Base-by-base conservation (phyloP, 1,284 basidiomycete species). In the Boletus mariae region DNA sequence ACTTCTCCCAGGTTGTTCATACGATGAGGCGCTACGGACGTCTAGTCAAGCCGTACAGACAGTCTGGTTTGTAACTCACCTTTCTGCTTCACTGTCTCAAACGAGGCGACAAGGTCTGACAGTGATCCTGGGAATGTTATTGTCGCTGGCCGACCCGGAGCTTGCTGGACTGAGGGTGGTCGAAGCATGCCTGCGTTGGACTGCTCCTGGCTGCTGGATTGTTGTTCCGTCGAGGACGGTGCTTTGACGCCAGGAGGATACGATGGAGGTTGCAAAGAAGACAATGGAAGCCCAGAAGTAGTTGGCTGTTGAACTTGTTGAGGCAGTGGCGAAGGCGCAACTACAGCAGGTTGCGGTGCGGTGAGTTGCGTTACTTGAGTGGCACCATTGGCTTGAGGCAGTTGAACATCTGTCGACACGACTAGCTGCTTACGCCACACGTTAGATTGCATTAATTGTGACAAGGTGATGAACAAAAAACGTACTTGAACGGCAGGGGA, bases 1-100 rank as follows among this genome's bases (percentile, higher is more conserved):
- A 97, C 84, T 69, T 95, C 85, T 59, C 93, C 92, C 47, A 92
- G 74, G 68, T 94, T 90, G 48, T 87, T 85, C 75, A 94, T 87
- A 32, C 91, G 85, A 66, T 90, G 80, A 35, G 89, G 83, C 58
- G 92, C 91, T 93, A 64, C 31, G 49, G 42, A 57, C 42, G 6
- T 54, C 52, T 50, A 34, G 34, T 29, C 46, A 28, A 54, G 11
- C 47, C 15, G n/a, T 23, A 48, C 44, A 32, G 20, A 6, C 49
- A 45, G 31, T 10, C 17, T 10, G 48, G 42, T 23, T 26, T 42
- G 51, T 20, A 38, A 74, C 80, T 57, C 62, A 92, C 92, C 92
- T 70, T 96, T 94, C 75, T 95, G 93, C 73, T 96, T 99, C 58
- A 93, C 94, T 46, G 83, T 90, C 74, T 98, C 96, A 67, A 98